Evolutionary conservation across 2,329 filamentous ascomycete genomes (phyloP), one percentile per base, ranked within the genome.

Genomic region (Lachnellula suecica): DNA sequence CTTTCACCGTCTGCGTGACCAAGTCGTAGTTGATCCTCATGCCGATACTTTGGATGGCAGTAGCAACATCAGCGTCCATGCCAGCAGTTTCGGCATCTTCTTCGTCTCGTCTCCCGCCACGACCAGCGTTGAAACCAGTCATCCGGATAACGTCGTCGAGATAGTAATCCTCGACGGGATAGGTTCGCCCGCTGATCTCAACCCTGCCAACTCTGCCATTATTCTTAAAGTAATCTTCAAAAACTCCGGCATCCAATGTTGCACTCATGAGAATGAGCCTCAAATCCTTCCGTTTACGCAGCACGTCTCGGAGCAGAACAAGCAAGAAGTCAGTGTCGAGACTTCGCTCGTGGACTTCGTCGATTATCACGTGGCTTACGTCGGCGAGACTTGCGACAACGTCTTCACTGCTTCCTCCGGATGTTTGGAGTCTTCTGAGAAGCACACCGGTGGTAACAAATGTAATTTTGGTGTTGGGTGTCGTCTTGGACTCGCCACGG

Each of bases 401-500:
- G 65, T 96, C 90, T 22, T 92, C 87, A 11, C 87, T 83, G 25
- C 83, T 81, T 5, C 89, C 89, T 45, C 91, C 90, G 4, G 90
- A 92, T 0, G 89, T 94, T 71, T 99, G 94, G n/a, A 99, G 78
- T 11, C 92, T 85, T 56, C 94, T 80, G 17, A 99, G 79, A 34
- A 99, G 75, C 2, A 99, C 91, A 82, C 93, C 93, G 9, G 93
- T 97, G 0, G 93, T 99, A 56, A 97, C 89, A 67, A 97, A 97
- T 0, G 89, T 96, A 63, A 97, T 95, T 70, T 88, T 93, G 0
- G 94, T 97, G 41, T 82, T 77, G 15, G 73, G 73, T 53, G 83
- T 87, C 37, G 84, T 79, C 63, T 88, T 92, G 29, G 88, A 93
- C 68, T 97, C 93, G 58, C 93, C 93, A 56, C 93, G 85, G 62